Percentiles rank a stretch among this genome's conserved stretches.
phyloP scores from a whole-genome alignment of 129 eudicot genomes.

The Rutidosis leptorrhynchoides region DNA sequence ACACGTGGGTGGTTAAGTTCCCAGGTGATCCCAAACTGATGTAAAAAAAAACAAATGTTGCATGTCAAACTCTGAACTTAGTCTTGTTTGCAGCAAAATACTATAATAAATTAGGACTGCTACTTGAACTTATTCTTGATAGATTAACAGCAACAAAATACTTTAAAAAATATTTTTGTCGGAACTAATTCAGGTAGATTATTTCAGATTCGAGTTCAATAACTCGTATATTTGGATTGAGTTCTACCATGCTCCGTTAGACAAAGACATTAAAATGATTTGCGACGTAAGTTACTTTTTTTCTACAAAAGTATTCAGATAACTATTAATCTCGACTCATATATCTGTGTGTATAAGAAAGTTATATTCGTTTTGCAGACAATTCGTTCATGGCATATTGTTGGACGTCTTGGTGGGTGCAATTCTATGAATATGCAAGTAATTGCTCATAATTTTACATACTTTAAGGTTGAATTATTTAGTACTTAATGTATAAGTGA shows the following conservation, averaged over 20 bases:
- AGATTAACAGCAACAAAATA: constrained; percentile 1
- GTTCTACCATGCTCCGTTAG: constrained; percentile 84
- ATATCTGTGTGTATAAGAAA: neutral
- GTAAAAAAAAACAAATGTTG: neutral
- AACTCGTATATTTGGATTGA: constrained; percentile 92
- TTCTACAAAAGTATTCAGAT: neutral
- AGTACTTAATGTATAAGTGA: constrained; percentile 4
- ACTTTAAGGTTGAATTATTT: neutral
- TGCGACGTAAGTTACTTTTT: constrained; percentile 66
- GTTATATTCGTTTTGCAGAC: constrained; percentile 45
- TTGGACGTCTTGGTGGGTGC: constrained; percentile 98
- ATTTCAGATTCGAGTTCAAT: constrained; percentile 75
- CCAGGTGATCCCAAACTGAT: too few species aligned
- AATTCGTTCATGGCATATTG: constrained; percentile 91
- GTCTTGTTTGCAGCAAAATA: neutral
- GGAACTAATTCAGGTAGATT: constrained; percentile 13
- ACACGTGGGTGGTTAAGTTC: too few species aligned
- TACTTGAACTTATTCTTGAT: constrained; percentile 15
- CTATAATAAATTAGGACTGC: neutral
- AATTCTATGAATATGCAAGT: constrained; percentile 97
- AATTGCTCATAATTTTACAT: constrained; percentile 20
- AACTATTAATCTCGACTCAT: neutral
- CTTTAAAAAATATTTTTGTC: neutral
- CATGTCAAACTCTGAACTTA: neutral
- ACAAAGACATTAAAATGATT: constrained; percentile 70